Evolutionary conservation across 2,329 filamentous ascomycete genomes (phyloP).

Genomic region (Septoria linicola): DNA sequence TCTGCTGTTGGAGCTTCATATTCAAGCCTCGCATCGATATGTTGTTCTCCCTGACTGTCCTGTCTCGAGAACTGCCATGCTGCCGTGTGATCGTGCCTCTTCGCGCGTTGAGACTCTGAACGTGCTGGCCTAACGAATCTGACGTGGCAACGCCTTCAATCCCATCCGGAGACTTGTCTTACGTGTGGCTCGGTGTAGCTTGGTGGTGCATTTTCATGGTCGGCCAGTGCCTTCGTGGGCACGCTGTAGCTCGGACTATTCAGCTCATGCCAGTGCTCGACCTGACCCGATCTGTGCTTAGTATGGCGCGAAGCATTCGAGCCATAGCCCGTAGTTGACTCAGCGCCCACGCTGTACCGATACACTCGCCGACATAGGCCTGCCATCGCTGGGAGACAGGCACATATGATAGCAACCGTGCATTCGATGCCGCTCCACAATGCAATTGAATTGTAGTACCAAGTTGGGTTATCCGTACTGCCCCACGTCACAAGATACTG

Average conservation of each 20-base stretch:
- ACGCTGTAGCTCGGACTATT: neutral
- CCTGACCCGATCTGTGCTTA: neutral
- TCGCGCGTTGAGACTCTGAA: too few species aligned
- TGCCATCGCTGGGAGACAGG: constrained; percentile 24
- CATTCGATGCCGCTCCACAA: constrained; percentile 25
- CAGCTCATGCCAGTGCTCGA: constrained; percentile 5
- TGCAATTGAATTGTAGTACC: constrained; percentile 19
- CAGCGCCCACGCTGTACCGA: constrained; percentile 1
- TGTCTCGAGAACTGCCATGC: too few species aligned
- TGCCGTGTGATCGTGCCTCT: too few species aligned
- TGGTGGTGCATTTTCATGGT: neutral
- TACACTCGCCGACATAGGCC: constrained; percentile 14
- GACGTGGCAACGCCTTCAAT: neutral
- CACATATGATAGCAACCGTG: constrained; percentile 22
- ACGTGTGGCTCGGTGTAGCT: neutral
- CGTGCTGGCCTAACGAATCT: too few species aligned
- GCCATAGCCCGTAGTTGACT: neutral
- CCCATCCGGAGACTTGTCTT: neutral
- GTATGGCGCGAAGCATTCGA: neutral
- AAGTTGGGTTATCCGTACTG: constrained; percentile 19
- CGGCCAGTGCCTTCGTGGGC: neutral
- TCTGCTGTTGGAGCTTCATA: too few species aligned
- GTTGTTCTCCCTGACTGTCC: too few species aligned
- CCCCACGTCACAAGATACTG: constrained; percentile 14
- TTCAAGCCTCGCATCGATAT: too few species aligned